Evolutionary conservation across 192 early-diverging fungal genomes (phyloP).

Genomic region (Chytriomyces sp.): DNA sequence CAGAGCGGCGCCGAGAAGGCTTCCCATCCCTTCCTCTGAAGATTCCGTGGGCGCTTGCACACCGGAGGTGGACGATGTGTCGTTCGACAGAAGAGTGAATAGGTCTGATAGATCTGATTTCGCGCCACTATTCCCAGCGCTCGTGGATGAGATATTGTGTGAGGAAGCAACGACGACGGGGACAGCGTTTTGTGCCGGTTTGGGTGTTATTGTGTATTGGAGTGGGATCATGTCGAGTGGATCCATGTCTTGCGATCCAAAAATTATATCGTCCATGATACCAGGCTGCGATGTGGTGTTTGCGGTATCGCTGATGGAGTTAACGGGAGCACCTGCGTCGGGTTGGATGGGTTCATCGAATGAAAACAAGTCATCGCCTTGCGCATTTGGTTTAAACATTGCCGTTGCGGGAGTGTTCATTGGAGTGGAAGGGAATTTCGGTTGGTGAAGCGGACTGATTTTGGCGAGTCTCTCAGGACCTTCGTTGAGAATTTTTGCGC

Average conservation of each 20-base stretch:
- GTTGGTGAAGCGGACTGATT: not conserved
- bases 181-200: not conserved
- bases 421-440: not conserved
- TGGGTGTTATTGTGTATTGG: not conserved
- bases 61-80: not conserved
- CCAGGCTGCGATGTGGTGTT: not conserved
- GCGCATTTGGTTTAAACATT: not conserved
- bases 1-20: conserved; percentile 7
- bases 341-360: conserved; percentile 7
- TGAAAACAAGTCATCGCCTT: not conserved
- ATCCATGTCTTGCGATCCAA: not conserved
- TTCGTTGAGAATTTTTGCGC: not conserved
- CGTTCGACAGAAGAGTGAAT: not conserved
- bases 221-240: not conserved
- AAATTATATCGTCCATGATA: not conserved
- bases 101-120: not conserved
- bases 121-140: too few species aligned
- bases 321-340: not conserved
- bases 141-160: too few species aligned
- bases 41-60: too few species aligned
- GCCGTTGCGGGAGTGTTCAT: not conserved
- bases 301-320: not conserved
- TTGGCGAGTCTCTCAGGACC: not conserved
- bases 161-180: not conserved
- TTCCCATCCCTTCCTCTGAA: conserved; percentile 21